Conservation (phyloP, 768 basidiomycete genomes). For the Macrocybe gigantea region DNA sequence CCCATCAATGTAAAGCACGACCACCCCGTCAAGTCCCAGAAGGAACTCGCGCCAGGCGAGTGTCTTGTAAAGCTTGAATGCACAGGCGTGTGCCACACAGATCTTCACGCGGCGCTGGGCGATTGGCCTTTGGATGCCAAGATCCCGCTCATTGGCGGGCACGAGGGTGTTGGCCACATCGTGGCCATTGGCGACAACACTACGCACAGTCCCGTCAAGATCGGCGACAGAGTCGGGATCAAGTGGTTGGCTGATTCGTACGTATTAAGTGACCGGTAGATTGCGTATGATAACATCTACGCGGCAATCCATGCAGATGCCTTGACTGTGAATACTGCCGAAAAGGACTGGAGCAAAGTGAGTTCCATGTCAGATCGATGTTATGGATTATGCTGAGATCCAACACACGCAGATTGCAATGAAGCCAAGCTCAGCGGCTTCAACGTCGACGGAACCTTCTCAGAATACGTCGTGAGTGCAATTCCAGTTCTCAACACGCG, state of each 20-base stretch:
- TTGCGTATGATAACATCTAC: too few species aligned
- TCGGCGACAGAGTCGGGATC: slow-evolving; percentile 80
- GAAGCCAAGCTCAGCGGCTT: slow-evolving; percentile 62
- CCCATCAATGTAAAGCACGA: slow-evolving; percentile 33
- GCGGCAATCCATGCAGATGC: slow-evolving; percentile 16
- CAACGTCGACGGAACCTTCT: slow-evolving; percentile 74
- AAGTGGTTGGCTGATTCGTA: slow-evolving; percentile 72
- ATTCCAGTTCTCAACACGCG: neutral
- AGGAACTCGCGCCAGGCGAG: slow-evolving; percentile 59
- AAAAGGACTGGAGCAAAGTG: slow-evolving; percentile 72
- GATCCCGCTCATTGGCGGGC: slow-evolving; percentile 71
- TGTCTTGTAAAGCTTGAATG: slow-evolving; percentile 72
- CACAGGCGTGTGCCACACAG: slow-evolving; percentile 86
- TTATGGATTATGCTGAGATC: neutral
- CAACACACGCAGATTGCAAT: slow-evolving; percentile 42
- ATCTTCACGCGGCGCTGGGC: slow-evolving; percentile 65
- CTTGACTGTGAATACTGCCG: slow-evolving; percentile 72
- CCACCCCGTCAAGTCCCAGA: slow-evolving; percentile 49
- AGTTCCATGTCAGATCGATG: slow-evolving; percentile 9
- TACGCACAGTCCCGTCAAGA: slow-evolving; percentile 49
- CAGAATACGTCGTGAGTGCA: slow-evolving; percentile 50
- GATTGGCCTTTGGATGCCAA: slow-evolving; percentile 79
- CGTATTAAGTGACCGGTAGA: too few species aligned
- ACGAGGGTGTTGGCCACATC: slow-evolving; percentile 78
- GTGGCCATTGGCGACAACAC: slow-evolving; percentile 76